phyloP scores from a whole-genome alignment of 2,329 filamentous ascomycete genomes.

The Leptographium lundbergii region DNA sequence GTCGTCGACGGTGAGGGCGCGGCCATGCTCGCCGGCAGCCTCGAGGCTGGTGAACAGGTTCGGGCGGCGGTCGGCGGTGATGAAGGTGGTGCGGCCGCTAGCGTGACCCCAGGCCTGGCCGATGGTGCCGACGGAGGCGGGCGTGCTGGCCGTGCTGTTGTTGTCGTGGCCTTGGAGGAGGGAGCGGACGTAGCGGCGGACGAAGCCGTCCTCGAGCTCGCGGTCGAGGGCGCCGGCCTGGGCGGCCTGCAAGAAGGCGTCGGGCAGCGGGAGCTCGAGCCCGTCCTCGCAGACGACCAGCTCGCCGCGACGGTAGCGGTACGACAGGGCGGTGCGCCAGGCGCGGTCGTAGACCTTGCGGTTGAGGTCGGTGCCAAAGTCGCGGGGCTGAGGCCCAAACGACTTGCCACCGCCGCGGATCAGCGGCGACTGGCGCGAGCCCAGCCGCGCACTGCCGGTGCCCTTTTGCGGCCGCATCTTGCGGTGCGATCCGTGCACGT shows the following conservation, averaged over 20 bases:
- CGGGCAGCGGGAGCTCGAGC: slow-evolving; percentile 50
- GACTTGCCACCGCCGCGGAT: slow-evolving; percentile 74
- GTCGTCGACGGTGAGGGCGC: slow-evolving; percentile 56
- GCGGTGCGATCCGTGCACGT: slow-evolving; percentile 69
- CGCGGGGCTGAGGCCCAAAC: slow-evolving; percentile 81
- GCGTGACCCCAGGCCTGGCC: slow-evolving; percentile 54
- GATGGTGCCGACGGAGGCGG: slow-evolving; percentile 8
- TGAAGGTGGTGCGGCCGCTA: slow-evolving; percentile 60
- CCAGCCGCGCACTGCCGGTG: slow-evolving; percentile 63
- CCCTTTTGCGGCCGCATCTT: slow-evolving; percentile 88
- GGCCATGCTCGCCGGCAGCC: slow-evolving; percentile 51
- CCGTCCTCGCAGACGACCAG: slow-evolving; percentile 72
- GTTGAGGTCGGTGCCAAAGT: slow-evolving; percentile 75
- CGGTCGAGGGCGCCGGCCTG: slow-evolving; percentile 19
- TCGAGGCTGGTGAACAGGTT: slow-evolving; percentile 56
- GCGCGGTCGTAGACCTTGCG: slow-evolving; percentile 90
- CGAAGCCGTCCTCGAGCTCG: slow-evolving; percentile 33
- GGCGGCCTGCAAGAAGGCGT: slow-evolving; percentile 32
- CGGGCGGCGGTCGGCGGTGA: slow-evolving; percentile 49
- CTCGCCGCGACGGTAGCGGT: slow-evolving; percentile 79
- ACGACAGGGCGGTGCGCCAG: slow-evolving; percentile 86
- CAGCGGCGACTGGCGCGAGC: slow-evolving; percentile 71
- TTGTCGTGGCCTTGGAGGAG: slow-evolving; percentile 40
- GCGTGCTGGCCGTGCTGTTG: background rate
- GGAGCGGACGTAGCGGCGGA: slow-evolving; percentile 47